Percentiles rank a stretch among this genome's conserved stretches.
Evolutionary conservation across 169 alveolate species (phyloP).

Genomic region (Plasmodium cynomolgi): DNA sequence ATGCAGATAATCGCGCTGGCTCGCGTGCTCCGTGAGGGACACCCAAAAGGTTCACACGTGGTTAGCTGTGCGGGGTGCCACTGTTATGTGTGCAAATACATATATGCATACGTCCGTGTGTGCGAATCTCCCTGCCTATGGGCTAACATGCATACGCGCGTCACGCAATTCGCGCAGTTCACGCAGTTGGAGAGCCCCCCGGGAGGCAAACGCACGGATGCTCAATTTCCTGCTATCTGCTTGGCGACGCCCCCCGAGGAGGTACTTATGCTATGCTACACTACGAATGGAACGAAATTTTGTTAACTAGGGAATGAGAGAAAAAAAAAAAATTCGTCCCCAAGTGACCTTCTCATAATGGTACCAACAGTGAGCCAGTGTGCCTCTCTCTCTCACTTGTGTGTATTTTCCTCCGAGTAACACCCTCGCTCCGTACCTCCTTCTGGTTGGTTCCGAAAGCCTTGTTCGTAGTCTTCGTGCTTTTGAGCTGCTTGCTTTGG

Average conservation of each 20-base stretch:
- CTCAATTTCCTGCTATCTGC: too few relatives aligned
- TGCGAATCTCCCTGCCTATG: too few relatives aligned
- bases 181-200: neutral
- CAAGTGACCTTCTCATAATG: neutral
- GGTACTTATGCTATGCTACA: neutral
- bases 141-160: too few relatives aligned
- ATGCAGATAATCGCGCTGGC: neutral
- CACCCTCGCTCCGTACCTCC: slow-evolving; percentile 38
- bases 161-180: too few relatives aligned
- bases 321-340: neutral
- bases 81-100: neutral
- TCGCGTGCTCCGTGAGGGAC: neutral
- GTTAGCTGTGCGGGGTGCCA: neutral
- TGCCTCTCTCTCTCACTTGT: neutral
- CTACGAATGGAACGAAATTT: neutral
- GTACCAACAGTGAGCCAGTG: neutral
- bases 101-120: neutral
- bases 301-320: neutral
- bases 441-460: slow-evolving; percentile 5
- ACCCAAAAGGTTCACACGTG: neutral
- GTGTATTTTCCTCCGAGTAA: neutral
- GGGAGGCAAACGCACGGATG: too few relatives aligned
- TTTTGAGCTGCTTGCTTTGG: slow-evolving; percentile 17
- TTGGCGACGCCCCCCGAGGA: neutral
- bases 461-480: slow-evolving; percentile 18